These are phyloP conservation scores for Flueggea neowawraea DNA, from an alignment of 441 rosid species.

Conservation along the genomic window DNA sequence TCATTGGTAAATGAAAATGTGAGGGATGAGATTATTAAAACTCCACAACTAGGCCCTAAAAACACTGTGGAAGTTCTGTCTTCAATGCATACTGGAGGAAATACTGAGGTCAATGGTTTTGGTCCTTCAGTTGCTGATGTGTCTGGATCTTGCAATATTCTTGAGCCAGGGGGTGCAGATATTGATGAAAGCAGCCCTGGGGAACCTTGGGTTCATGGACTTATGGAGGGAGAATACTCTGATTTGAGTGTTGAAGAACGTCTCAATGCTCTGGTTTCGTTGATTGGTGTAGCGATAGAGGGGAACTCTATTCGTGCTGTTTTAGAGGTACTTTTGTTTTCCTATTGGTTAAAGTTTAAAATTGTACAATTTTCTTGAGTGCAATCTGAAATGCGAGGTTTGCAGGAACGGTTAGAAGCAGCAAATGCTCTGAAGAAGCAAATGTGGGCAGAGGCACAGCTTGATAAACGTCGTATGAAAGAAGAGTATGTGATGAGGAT, in stretches of 20 bases:
- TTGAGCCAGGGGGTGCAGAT: slow-evolving; percentile 47
- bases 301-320: slow-evolving; percentile 85
- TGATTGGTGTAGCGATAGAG: slow-evolving; percentile 88
- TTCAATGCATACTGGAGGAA: slow-evolving; percentile 17
- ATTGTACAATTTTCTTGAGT: slow-evolving; percentile 1
- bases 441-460: slow-evolving; percentile 99
- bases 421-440: slow-evolving; percentile 98
- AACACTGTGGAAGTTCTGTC: no score
- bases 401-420: slow-evolving; percentile 98
- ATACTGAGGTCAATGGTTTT: no score
- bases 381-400: slow-evolving; percentile 25
- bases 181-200: slow-evolving; percentile 81
- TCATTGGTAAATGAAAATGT: no score
- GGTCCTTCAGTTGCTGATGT: slow-evolving; percentile 29
- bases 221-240: slow-evolving; percentile 93
- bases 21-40: no score
- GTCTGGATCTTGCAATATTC: slow-evolving; percentile 22
- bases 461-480: slow-evolving; percentile 81
- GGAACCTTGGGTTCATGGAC: slow-evolving; percentile 95
- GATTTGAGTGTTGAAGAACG: slow-evolving; percentile 97
- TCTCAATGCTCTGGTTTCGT: slow-evolving; percentile 84
- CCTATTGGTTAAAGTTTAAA: slow-evolving; percentile 1
- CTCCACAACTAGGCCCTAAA: no score
- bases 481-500: slow-evolving; percentile 63
- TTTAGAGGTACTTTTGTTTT: slow-evolving; percentile 73